A percentile compares a stretch with the other conserved stretches of the same genome.
Evolutionary conservation across 2,329 filamentous ascomycete species (phyloP).

Genomic region (Shiraia bambusicola): DNA sequence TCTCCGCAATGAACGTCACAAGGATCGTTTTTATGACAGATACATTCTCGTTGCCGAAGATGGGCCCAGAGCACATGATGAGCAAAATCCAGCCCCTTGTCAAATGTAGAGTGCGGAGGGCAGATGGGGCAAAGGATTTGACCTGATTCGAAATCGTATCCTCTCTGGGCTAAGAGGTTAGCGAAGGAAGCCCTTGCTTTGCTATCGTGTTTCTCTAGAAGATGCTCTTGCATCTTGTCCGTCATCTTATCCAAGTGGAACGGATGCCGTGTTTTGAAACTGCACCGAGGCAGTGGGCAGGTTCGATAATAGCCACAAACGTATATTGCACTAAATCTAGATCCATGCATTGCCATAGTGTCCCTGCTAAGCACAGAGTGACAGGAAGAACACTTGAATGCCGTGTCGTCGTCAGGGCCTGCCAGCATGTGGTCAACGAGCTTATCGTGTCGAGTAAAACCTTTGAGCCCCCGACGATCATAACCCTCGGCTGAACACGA

Average conservation of each 20-base stretch:
- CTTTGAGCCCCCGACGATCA: not conserved
- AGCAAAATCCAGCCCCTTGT: constrained; percentile 2
- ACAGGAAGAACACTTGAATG: constrained; percentile 9
- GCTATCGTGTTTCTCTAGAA: constrained; percentile 6
- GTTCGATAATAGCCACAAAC: no score
- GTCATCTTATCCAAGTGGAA: not conserved
- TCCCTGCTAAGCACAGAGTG: not conserved
- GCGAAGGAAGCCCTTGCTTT: constrained; percentile 4
- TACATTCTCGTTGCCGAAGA: not conserved
- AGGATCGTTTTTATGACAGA: not conserved
- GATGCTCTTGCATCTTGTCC: constrained; percentile 6
- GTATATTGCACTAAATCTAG: no score
- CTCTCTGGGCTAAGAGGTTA: constrained; percentile 1
- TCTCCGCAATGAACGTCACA: not conserved
- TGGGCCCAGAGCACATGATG: constrained; percentile 7
- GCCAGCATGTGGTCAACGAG: constrained; percentile 13
- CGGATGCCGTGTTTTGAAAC: not conserved
- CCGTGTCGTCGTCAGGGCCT: constrained; percentile 12
- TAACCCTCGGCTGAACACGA: constrained; percentile 9
- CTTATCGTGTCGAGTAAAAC: constrained; percentile 16
- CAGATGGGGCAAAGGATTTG: constrained; percentile 12
- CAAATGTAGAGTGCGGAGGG: not conserved
- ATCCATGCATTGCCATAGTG: constrained; percentile 3
- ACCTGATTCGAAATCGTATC: constrained; percentile 6
- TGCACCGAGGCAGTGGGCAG: no score